These are phyloP conservation scores for Talaromyces sp. DNA, from an alignment of 2,329 filamentous ascomycete species.

Conservation along the genomic window DNA sequence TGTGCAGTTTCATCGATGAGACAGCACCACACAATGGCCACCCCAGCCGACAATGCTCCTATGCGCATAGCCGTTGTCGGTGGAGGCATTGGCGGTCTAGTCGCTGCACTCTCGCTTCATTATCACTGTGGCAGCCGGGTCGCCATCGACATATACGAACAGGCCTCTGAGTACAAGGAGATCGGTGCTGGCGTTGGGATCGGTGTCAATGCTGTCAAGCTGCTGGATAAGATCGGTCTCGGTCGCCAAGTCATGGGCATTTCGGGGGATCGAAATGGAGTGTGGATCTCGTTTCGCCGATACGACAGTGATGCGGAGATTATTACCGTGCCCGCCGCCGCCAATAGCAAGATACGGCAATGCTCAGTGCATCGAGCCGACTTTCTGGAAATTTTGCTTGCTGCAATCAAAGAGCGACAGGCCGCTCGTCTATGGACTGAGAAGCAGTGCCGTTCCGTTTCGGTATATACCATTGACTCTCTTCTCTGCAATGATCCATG, in stretches of 20 bases:
- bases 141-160: slow-evolving; percentile 17
- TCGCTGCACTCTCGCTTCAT: slow-evolving; percentile 30
- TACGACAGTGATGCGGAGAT: slow-evolving; percentile 6
- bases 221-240: slow-evolving; percentile 5
- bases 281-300: slow-evolving; percentile 4
- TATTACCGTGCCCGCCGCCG: slow-evolving; percentile 2
- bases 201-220: slow-evolving; percentile 5
- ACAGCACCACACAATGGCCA: background rate
- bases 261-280: slow-evolving; percentile 3
- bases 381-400: slow-evolving; percentile 10
- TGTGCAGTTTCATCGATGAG: background rate
- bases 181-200: slow-evolving; percentile 14
- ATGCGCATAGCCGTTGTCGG: slow-evolving; percentile 30
- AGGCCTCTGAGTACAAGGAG: slow-evolving; percentile 16
- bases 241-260: slow-evolving; percentile 1
- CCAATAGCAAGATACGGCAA: slow-evolving; percentile 2
- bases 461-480: background rate
- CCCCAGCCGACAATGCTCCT: background rate
- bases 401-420: slow-evolving; percentile 2
- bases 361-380: slow-evolving; percentile 9
- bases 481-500: background rate
- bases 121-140: slow-evolving; percentile 19
- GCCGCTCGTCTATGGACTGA: slow-evolving; percentile 5
- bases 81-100: slow-evolving; percentile 36
- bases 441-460: background rate